Evolutionary conservation across 1,284 basidiomycete genomes (phyloP), one percentile per base, ranked within the genome.

Genomic region (Exobasidium rhododendri): DNA sequence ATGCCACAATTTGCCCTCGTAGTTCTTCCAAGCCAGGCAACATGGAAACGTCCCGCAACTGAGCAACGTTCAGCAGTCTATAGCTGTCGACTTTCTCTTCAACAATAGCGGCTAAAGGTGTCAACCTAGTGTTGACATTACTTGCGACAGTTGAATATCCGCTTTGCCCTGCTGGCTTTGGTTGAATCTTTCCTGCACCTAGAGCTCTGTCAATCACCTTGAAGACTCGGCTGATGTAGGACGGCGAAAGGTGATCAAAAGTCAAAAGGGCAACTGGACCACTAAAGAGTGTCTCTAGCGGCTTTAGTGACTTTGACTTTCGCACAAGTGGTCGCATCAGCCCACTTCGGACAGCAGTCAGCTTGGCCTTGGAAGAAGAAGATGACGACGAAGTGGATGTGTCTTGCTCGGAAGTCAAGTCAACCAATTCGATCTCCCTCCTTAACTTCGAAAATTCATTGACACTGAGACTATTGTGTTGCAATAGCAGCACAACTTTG

Each of bases 231-330:
- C 65, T 64, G 59, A 75, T 65, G 61, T 75, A 73, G 5, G 63
- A 32, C 32, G 72, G 72, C 35, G 67, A 67, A 46, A 75, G 62
- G 57, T 53, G 51, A 58, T 67, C 43, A 58, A 67, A 68, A n/a
- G 73, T 75, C 62, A 75, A 66, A 63, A 75, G 59, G 35, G 71
- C 71, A 54, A 71, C 68, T 30, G 73, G 73, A 31, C 73, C 73
- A 62, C 63, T 66, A 51, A 75, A 58, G n/a, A 53, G 20, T n/a
- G 17, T 24, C 20, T 63, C 58, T 11, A 65, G 60, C 45, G 66
- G 56, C 59, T 66, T 59, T 40, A 75, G 45, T 22, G 45, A 20
- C 13, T 56, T 51, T 11, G 30, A n/a, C 2, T n/a, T 44, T n/a
- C 59, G 51, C 50, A 65, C 54, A 13, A 61, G 64, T 22, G 67